phyloP scores from a whole-genome alignment of 2,329 filamentous ascomycete genomes.

The Calonectria crousiana region DNA sequence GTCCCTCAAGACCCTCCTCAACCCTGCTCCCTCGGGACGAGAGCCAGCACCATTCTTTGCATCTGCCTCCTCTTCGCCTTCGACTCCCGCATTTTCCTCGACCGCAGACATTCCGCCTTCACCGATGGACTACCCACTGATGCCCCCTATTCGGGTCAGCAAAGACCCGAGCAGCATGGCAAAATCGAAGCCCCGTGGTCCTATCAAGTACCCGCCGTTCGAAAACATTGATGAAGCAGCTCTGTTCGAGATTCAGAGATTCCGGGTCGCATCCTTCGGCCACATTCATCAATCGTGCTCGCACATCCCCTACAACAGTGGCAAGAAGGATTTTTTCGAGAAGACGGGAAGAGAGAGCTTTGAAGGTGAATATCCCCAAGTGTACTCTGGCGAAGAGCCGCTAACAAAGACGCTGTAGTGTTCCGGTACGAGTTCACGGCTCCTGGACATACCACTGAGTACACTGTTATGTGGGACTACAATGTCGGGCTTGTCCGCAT shows the following conservation, averaged over 20 bases:
- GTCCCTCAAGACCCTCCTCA: conserved; percentile 75
- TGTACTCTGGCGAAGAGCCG: neutral
- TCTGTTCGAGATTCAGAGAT: conserved; percentile 69
- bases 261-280: conserved; percentile 75
- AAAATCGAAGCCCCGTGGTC: conserved; percentile 73
- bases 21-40: conserved; percentile 65
- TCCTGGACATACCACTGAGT: conserved; percentile 74
- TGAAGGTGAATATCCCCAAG: conserved; percentile 71
- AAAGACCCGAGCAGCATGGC: conserved; percentile 62
- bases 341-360: conserved; percentile 91
- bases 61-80: conserved; percentile 53
- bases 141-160: conserved; percentile 43
- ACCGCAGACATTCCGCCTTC: conserved; percentile 21
- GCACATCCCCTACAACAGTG: conserved; percentile 94
- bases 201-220: conserved; percentile 79
- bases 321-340: conserved; percentile 88
- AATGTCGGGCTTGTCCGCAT: conserved; percentile 93
- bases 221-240: conserved; percentile 73
- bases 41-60: conserved; percentile 50
- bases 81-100: conserved; percentile 33
- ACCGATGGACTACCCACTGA: conserved; percentile 21
- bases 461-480: conserved; percentile 96
- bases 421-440: conserved; percentile 78
- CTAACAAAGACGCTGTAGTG: conserved; percentile 27
- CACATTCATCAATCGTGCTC: conserved; percentile 72